Base-by-base conservation (phyloP, 2,329 filamentous ascomycete genomes). In the Proliferodiscus dingleyae region DNA sequence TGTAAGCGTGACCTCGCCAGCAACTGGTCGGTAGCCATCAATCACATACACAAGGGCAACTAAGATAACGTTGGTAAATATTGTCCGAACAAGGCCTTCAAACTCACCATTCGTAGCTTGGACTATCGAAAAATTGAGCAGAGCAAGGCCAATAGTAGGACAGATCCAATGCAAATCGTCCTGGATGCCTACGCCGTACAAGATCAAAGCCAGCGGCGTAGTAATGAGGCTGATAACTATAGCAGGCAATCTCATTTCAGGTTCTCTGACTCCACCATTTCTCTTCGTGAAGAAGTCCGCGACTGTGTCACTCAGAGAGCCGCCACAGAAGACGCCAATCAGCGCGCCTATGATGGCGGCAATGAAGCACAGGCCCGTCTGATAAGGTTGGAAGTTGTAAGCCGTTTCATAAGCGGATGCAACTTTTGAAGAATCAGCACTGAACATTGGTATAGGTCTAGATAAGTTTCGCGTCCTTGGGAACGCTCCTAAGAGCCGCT, bases 211-310 rank as follows among this genome's bases (percentile, higher is more conserved):
- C 8, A 75, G 55, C 0, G 73, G 73, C 3, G 74, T 71, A 11
- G 75, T 70, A 22, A 78, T 59, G 54, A 75, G 61, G 52, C 73
- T 77, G 0, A 75, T 66, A 9, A 68, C 58, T 15, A 81, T 68
- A 4, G 72, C 72, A 1, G 75, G 75, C 4, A 81, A 61, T n/a
- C 78, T 68, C 76, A 81, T 80, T 56, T 80, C 76, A 0, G 78
- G 74, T 40, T 78, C 71, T n/a, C 77, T 67, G 16, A 81, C 68
- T 4, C 78, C 78, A 3, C 70, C 68, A 52, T 80, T 81, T 22
- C 68, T 66, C 42, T 61, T 65, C 0, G 78, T 80, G 18, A 74
- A 64, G 44, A 72, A 51, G 36, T 54, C 55, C 7, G 50, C 52
- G 7, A 48, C 42, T 21, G 21, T 42, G 19, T 56, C 54, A 69